Evolutionary conservation across 169 alveolate species (phyloP).

Genomic region (Plasmodium ovale): DNA sequence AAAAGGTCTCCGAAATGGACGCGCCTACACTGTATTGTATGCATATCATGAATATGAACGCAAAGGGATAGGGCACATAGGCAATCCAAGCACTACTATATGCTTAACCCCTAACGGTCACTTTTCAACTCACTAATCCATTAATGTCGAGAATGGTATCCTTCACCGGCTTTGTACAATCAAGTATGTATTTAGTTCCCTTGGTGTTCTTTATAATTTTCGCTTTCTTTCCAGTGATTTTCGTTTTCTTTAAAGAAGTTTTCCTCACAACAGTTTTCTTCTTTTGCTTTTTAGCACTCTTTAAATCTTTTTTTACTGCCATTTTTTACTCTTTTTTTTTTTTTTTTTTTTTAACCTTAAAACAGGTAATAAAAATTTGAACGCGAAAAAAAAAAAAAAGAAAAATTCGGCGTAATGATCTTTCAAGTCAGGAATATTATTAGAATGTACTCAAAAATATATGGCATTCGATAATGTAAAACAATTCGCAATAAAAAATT

Average conservation of each 20-base stretch:
- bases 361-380: no score
- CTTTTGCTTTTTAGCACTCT: constrained; percentile 32
- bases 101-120: constrained; percentile 24
- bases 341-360: neutral
- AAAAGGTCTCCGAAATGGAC: constrained; percentile 72
- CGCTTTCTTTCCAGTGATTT: constrained; percentile 36
- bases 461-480: no score
- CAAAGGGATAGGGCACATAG: no score
- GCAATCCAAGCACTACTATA: no score
- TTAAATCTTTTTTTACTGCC: constrained; percentile 58
- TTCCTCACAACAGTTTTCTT: constrained; percentile 22
- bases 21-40: no score
- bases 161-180: constrained; percentile 95
- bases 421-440: no score
- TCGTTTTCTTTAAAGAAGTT: constrained; percentile 3
- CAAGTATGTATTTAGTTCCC: constrained; percentile 82
- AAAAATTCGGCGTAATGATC: no score
- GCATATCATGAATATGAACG: no score
- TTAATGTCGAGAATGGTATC: constrained; percentile 93
- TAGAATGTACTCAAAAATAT: no score
- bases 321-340: constrained; percentile 12
- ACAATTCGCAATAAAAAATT: no score
- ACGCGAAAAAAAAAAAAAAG: no score
- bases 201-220: constrained; percentile 45
- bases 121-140: constrained; percentile 83